Percentiles rank a stretch among this genome's conserved stretches.
These are phyloP conservation scores for Didymella keratinophila DNA, from an alignment of 2,329 filamentous ascomycete genomes.

Conservation along the genomic window DNA sequence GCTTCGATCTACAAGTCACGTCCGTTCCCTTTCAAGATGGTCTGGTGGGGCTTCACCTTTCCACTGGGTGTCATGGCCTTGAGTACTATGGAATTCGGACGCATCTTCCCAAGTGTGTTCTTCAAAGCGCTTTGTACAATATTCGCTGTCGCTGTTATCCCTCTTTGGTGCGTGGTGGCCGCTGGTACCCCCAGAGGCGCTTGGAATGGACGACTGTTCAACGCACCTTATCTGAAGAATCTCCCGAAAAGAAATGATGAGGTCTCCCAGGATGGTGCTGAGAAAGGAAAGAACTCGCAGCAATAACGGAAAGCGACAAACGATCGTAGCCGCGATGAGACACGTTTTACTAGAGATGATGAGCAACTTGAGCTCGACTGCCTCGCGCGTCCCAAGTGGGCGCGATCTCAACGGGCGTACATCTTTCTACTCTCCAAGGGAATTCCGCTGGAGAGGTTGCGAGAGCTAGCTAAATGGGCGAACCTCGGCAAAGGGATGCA, in stretches of 20 bases:
- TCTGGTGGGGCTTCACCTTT: slow-evolving; percentile 70
- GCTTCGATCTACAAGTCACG: slow-evolving; percentile 56
- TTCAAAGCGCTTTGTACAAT: slow-evolving; percentile 66
- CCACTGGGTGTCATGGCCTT: slow-evolving; percentile 65
- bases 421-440: background rate
- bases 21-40: slow-evolving; percentile 67
- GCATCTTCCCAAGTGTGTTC: slow-evolving; percentile 63
- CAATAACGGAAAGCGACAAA: background rate
- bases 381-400: background rate
- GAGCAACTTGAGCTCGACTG: background rate
- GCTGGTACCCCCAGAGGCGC: slow-evolving; percentile 59
- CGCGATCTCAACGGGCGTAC: background rate
- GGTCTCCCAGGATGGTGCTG: background rate
- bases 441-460: background rate
- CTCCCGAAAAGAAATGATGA: slow-evolving; percentile 35
- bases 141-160: slow-evolving; percentile 59
- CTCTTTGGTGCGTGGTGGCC: slow-evolving; percentile 65
- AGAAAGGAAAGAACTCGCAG: slow-evolving; percentile 1
- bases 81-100: slow-evolving; percentile 57
- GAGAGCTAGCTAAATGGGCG: background rate
- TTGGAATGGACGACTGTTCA: slow-evolving; percentile 60
- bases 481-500: background rate
- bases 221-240: slow-evolving; percentile 61
- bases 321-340: background rate
- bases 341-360: background rate